These are phyloP conservation scores for Talaromyces liani DNA, from an alignment of 495 filamentous ascomycete species.

Conservation along the genomic window DNA sequence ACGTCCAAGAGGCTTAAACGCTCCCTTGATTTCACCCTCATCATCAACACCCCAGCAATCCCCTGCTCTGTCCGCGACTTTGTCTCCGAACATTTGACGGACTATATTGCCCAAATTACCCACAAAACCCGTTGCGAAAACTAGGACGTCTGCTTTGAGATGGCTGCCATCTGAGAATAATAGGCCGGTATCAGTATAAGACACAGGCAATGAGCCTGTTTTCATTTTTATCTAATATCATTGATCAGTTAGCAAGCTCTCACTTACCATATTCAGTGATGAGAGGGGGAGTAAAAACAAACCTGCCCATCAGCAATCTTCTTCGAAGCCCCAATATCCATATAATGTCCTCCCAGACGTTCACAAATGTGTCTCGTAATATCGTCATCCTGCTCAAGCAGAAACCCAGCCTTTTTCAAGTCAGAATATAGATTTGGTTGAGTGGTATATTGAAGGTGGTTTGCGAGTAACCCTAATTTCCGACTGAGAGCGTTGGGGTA, in stretches of 20 bases:
- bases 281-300: neutral
- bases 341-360: slow-evolving; percentile 27
- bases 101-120: slow-evolving; percentile 18
- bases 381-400: slow-evolving; percentile 21
- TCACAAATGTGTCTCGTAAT: slow-evolving; percentile 19
- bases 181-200: slow-evolving; percentile 19
- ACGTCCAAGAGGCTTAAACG: slow-evolving; percentile 23
- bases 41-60: slow-evolving; percentile 27
- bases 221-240: slow-evolving; percentile 24
- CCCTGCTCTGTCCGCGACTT: slow-evolving; percentile 21
- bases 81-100: slow-evolving; percentile 17
- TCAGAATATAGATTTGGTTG: slow-evolving; percentile 18
- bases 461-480: neutral
- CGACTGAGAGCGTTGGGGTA: slow-evolving; percentile 17
- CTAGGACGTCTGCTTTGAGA: slow-evolving; percentile 25
- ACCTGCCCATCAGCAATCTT: slow-evolving; percentile 20
- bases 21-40: slow-evolving; percentile 27
- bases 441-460: slow-evolving; percentile 5
- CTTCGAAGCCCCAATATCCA: slow-evolving; percentile 25
- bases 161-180: slow-evolving; percentile 21
- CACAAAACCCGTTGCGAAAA: slow-evolving; percentile 29
- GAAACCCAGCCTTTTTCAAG: slow-evolving; percentile 25
- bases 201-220: slow-evolving; percentile 12
- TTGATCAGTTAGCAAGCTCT: neutral
- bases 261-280: neutral